A percentile compares a stretch with the other conserved stretches of the same genome.
These are phyloP conservation scores for Vanrija sp. DNA, from an alignment of 1,284 basidiomycete genomes.

Conservation along the genomic window DNA sequence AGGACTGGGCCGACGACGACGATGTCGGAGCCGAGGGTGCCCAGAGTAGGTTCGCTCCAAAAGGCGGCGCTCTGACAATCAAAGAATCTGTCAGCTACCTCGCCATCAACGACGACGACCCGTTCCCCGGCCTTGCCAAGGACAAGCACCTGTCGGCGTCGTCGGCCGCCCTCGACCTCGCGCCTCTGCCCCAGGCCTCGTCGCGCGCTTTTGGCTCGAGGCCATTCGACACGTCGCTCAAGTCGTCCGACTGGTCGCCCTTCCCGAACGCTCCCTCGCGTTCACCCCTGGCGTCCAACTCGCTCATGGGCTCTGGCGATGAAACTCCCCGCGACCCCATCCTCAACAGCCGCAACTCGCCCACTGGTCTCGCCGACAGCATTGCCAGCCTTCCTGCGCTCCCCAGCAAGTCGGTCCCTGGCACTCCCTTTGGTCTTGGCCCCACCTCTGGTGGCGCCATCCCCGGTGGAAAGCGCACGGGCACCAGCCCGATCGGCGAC, in stretches of 20 bases:
- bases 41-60: slow-evolving; percentile 32
- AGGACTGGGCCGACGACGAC: slow-evolving; percentile 40
- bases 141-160: slow-evolving; percentile 70
- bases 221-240: slow-evolving; percentile 57
- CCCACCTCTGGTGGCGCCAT: slow-evolving; percentile 21
- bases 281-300: slow-evolving; percentile 57
- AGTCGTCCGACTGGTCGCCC: slow-evolving; percentile 89
- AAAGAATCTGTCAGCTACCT: slow-evolving; percentile 85
- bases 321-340: slow-evolving; percentile 30
- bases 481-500: slow-evolving; percentile 28
- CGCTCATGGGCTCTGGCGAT: slow-evolving; percentile 55
- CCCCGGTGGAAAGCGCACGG: slow-evolving; percentile 24
- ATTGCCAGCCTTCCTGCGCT: slow-evolving; percentile 48
- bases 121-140: slow-evolving; percentile 58
- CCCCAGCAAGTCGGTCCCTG: slow-evolving; percentile 47
- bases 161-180: slow-evolving; percentile 87
- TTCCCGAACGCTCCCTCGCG: slow-evolving; percentile 60
- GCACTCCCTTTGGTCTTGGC: slow-evolving; percentile 44
- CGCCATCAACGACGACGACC: slow-evolving; percentile 87
- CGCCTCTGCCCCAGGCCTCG: slow-evolving; percentile 77
- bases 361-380: slow-evolving; percentile 45
- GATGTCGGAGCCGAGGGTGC: slow-evolving; percentile 47
- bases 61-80: not conserved
- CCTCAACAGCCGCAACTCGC: slow-evolving; percentile 29
- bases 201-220: slow-evolving; percentile 62